Evolutionary conservation across 306 rosid genomes (phyloP).

Genomic region (Fragaria nilgerrensis): DNA sequence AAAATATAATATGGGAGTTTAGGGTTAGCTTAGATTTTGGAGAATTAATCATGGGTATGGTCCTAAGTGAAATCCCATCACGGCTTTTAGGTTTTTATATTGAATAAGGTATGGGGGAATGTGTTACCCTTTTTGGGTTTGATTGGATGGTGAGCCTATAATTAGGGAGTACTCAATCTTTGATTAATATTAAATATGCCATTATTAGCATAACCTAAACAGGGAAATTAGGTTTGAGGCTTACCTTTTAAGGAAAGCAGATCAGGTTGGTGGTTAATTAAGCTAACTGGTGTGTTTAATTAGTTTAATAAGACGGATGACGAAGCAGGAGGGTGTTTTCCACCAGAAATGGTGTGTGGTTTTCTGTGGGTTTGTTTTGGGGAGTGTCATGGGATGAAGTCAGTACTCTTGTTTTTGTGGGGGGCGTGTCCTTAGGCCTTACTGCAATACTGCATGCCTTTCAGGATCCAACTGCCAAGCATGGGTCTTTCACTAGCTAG

Average conservation of each 20-base stretch:
- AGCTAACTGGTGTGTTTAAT: background rate
- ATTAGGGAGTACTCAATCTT: conserved; percentile 14
- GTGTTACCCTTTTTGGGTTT: conserved; percentile 19
- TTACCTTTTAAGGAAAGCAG: conserved; percentile 65
- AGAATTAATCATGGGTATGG: conserved; percentile 19
- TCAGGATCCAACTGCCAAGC: conserved; percentile 15
- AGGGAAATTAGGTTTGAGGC: conserved; percentile 6
- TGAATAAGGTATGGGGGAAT: conserved; percentile 14
- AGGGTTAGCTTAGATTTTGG: background rate
- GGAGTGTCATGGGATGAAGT: conserved; percentile 16
- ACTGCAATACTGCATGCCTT: conserved; percentile 7
- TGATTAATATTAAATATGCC: conserved; percentile 12
- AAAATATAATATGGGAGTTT: background rate
- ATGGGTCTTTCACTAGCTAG: conserved; percentile 20
- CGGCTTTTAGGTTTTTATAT: conserved; percentile 19
- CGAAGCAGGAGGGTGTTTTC: conserved; percentile 21
- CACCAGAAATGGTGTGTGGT: conserved; percentile 14
- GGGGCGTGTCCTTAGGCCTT: conserved; percentile 17
- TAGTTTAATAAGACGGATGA: conserved; percentile 10
- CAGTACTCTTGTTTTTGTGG: conserved; percentile 22
- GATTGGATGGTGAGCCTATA: conserved; percentile 13
- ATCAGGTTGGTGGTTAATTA: background rate
- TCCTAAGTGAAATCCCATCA: conserved; percentile 24
- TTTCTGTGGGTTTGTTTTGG: conserved; percentile 38
- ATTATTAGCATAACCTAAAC: background rate